phyloP scores from a whole-genome alignment of 441 rosid genomes.

The Pelargonium australe region DNA sequence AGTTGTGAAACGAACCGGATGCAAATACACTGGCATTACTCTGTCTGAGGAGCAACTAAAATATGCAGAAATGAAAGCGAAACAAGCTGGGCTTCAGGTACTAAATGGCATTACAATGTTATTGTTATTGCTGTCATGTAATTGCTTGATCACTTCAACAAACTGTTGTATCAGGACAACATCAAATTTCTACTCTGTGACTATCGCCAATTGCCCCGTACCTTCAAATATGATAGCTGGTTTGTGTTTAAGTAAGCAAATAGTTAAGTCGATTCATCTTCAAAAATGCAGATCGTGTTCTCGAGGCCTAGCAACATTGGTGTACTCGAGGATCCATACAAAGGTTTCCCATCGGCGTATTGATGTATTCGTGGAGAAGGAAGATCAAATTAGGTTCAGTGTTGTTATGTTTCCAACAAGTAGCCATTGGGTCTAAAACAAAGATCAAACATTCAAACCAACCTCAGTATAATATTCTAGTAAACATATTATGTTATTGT shows the following conservation, averaged over 20 bases:
- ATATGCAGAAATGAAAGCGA: conserved; percentile 56
- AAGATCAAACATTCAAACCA: too few relatives aligned
- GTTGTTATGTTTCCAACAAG: too few relatives aligned
- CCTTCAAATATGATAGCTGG: conserved; percentile 36
- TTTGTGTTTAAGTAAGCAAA: too few relatives aligned
- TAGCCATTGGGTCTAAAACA: too few relatives aligned
- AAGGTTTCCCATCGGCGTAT: conserved; percentile 24
- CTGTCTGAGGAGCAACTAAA: conserved; percentile 64
- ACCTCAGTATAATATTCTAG: too few relatives aligned
- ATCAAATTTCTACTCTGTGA: conserved; percentile 24
- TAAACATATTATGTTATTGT: too few relatives aligned
- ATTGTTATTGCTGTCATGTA: too few relatives aligned
- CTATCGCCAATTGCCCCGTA: conserved; percentile 51
- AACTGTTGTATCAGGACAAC: not conserved
- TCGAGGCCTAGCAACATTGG: conserved; percentile 67
- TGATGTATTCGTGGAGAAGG: too few relatives aligned
- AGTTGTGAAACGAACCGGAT: conserved; percentile 69
- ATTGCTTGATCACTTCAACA: too few relatives aligned
- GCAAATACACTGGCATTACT: conserved; percentile 77
- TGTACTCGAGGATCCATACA: conserved; percentile 45
- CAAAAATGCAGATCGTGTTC: conserved; percentile 43
- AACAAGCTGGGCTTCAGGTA: conserved; percentile 81
- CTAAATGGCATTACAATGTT: not conserved
- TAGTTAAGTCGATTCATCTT: not conserved
- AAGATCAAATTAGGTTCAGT: too few relatives aligned